phyloP scores from a whole-genome alignment of 2,329 filamentous ascomycete genomes.

The Colletotrichum sp. region DNA sequence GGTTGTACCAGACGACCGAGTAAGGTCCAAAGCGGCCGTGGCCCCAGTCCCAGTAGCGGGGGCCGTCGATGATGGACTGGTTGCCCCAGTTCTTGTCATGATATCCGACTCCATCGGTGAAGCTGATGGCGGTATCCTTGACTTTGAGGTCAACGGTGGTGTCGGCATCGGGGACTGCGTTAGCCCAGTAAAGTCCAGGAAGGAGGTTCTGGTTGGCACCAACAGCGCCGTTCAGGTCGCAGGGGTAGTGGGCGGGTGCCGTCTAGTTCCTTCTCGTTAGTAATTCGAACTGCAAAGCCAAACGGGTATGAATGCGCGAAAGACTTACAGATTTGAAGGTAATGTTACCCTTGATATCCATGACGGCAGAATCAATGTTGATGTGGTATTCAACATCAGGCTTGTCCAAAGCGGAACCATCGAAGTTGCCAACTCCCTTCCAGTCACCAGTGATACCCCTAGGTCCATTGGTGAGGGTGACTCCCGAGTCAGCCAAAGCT shows the following conservation, averaged over 20 bases:
- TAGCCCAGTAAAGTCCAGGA: neutral
- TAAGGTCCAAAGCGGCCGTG: constrained; percentile 45
- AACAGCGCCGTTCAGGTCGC: neutral
- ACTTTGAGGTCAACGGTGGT: neutral
- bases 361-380: neutral
- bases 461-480: neutral
- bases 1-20: constrained; percentile 49
- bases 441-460: neutral
- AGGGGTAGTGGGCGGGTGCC: neutral
- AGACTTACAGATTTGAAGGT: neutral
- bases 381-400: neutral
- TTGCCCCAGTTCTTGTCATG: constrained; percentile 55
- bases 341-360: neutral
- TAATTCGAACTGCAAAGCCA: rapidly evolving
- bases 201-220: neutral
- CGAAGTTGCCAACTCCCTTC: neutral
- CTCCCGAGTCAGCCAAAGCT: neutral
- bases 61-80: constrained; percentile 18
- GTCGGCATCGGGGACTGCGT: neutral
- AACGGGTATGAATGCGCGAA: rapidly evolving
- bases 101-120: constrained; percentile 38
- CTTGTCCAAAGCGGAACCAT: neutral
- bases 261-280: rapidly evolving
- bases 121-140: neutral
- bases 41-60: constrained; percentile 46